Percentiles rank a stretch among this genome's conserved stretches.
Conservation (phyloP, 1,284 basidiomycete genomes). For the Thelephora terrestris region DNA sequence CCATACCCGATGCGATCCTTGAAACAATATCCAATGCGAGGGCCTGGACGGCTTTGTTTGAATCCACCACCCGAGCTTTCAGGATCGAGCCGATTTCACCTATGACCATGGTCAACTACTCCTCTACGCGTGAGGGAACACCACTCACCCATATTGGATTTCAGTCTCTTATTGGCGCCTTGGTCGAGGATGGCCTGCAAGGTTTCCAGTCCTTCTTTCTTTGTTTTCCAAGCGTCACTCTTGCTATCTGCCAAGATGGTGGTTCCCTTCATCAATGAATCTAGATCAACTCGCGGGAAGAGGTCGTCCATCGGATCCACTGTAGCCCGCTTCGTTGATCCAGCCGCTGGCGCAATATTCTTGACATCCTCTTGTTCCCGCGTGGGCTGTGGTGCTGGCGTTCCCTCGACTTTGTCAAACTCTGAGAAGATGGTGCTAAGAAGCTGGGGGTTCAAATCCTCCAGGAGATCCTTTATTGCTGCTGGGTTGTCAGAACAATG, state of each 20-base stretch:
- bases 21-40: constrained; percentile 87
- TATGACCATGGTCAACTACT: constrained; percentile 21
- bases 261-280: constrained; percentile 79
- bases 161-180: constrained; percentile 86
- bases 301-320: constrained; percentile 84
- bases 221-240: constrained; percentile 94
- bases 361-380: constrained; percentile 69
- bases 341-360: constrained; percentile 29
- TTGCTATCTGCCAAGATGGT: constrained; percentile 75
- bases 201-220: constrained; percentile 91
- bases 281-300: constrained; percentile 92
- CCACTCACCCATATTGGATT: constrained; percentile 75
- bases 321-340: constrained; percentile 27
- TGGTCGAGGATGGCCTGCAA: constrained; percentile 81
- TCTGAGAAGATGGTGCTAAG: constrained; percentile 86
- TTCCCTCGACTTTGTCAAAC: constrained; percentile 89
- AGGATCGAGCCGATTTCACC: constrained; percentile 87
- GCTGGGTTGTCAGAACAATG: constrained; percentile 8
- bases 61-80: constrained; percentile 84
- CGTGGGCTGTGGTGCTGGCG: constrained; percentile 71
- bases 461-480: constrained; percentile 88
- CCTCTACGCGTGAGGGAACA: constrained; percentile 3
- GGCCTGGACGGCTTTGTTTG: constrained; percentile 89
- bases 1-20: constrained; percentile 90
- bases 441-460: constrained; percentile 92